A percentile compares a stretch with the other conserved stretches of the same genome.
phyloP scores from a whole-genome alignment of 169 alveolate species.

The Cryptosporidium andersoni region DNA sequence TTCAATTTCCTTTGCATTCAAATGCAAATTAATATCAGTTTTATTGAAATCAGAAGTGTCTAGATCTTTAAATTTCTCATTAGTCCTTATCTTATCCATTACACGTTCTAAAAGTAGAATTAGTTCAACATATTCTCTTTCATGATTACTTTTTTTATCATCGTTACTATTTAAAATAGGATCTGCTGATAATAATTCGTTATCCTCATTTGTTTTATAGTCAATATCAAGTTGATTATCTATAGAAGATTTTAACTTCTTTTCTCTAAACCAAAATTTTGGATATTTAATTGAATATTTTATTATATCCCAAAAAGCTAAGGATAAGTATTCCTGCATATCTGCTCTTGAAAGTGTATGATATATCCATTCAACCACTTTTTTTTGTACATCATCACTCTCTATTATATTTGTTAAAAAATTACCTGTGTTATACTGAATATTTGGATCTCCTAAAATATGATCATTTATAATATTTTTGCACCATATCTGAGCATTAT shows the following conservation, averaged over 20 bases:
- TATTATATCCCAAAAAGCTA: slow-evolving; percentile 61
- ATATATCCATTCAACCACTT: slow-evolving; percentile 6
- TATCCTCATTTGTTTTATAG: too few species aligned
- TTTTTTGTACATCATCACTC: slow-evolving; percentile 39
- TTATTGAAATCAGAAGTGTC: too few species aligned
- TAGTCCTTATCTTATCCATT: too few species aligned
- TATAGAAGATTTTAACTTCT: background rate
- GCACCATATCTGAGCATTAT: slow-evolving; percentile 49
- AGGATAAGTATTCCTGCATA: slow-evolving; percentile 42
- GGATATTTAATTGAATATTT: slow-evolving; percentile 28
- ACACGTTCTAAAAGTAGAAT: too few species aligned
- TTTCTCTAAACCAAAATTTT: slow-evolving; percentile 54
- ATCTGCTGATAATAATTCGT: too few species aligned
- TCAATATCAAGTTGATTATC: too few species aligned
- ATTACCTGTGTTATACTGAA: slow-evolving; percentile 13
- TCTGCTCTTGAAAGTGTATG: slow-evolving; percentile 10
- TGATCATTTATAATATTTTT: slow-evolving; percentile 29
- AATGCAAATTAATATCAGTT: too few species aligned
- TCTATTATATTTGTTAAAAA: slow-evolving; percentile 11
- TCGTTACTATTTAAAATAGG: too few species aligned
- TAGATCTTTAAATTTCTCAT: too few species aligned
- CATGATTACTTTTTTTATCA: too few species aligned
- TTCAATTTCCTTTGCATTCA: too few species aligned
- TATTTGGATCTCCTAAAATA: slow-evolving; percentile 18
- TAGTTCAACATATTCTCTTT: too few species aligned